Evolutionary conservation across 768 basidiomycete genomes (phyloP), one percentile per base, ranked within the genome.

Genomic region (Trametes punicea): DNA sequence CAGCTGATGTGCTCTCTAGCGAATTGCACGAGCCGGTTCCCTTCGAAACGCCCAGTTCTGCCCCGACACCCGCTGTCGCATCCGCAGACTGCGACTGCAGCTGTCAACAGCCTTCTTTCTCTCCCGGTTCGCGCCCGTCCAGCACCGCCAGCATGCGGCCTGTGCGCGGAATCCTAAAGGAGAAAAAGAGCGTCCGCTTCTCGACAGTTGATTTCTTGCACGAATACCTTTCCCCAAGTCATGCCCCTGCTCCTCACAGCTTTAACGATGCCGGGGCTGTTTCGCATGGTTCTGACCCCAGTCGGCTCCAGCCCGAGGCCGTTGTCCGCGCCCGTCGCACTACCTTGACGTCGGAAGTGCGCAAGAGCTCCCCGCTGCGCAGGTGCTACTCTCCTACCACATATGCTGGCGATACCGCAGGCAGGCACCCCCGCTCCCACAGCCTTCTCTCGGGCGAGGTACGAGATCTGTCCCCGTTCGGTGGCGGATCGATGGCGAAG

Each of bases 171-270:
- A 75, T 75, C 45, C 64, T 75, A 56, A 75, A 75, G 67, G 72
- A 70, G 57, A 65, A 60, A 56, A 75, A 75, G 67, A 70, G 63
- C 39, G 74, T 75, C 34, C 73, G 74, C 30, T 75, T 75, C 57
- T 67, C 65, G 3, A 40, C 60, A 4, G 56, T 64, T 15, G 65
- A 64, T 9, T 55, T 60, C 20, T 44, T 57, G 36, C 58, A 62
- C 46, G 64, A 65, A 29, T 64, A 63, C 49, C 15, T 33, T 44
- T 41, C 48, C 9, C 23, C 46, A 21, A 25, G 6, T 9, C 13
- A 39, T 18, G 27, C 27, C 18, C 50, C 31, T 34, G 11, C 47
- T n/a, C 25, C 15, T 38, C 47, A 36, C 15, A 20, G 47, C 25
- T 5, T 21, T 34, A 36, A 46, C 36, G 34, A 16, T 16, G 52